Evolutionary conservation across 1,139 yeast species (phyloP).

Genomic region (Groenewaldozyma auringiensis): DNA sequence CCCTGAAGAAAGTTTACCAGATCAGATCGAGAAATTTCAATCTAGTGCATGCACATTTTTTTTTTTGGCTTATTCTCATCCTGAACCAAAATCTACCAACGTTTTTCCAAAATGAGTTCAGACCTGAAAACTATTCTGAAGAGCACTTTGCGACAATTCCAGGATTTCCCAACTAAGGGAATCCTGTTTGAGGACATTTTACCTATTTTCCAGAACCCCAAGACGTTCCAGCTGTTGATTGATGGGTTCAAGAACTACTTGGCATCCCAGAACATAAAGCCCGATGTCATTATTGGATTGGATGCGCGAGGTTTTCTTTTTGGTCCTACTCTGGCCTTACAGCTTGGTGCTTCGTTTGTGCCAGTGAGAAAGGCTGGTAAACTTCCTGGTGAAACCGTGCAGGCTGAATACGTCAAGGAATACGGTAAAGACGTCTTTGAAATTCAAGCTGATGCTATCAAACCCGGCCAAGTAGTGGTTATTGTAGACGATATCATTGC

Average conservation of each 20-base stretch:
- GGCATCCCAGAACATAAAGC: constrained; percentile 47
- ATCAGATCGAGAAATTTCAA: no score
- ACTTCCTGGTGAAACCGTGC: constrained; percentile 75
- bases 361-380: constrained; percentile 95
- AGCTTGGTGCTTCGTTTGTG: constrained; percentile 80
- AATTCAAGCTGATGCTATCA: constrained; percentile 76
- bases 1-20: no score
- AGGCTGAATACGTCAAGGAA: constrained; percentile 78
- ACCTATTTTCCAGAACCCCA: constrained; percentile 84
- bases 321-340: constrained; percentile 91
- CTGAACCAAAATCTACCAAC: no score
- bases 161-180: constrained; percentile 92
- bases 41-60: no score
- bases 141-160: constrained; percentile 52
- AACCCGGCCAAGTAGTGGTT: constrained; percentile 70
- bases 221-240: constrained; percentile 67
- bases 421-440: constrained; percentile 85
- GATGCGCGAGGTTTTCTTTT: constrained; percentile 96
- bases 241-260: constrained; percentile 75
- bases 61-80: no score
- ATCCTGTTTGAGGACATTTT: constrained; percentile 89
- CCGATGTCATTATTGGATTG: constrained; percentile 87
- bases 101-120: no score
- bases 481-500: constrained; percentile 96
- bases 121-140: constrained; percentile 15